Base-by-base conservation (phyloP, 192 early-diverging fungal genomes). In the Glomus cerebriforme region DNA sequence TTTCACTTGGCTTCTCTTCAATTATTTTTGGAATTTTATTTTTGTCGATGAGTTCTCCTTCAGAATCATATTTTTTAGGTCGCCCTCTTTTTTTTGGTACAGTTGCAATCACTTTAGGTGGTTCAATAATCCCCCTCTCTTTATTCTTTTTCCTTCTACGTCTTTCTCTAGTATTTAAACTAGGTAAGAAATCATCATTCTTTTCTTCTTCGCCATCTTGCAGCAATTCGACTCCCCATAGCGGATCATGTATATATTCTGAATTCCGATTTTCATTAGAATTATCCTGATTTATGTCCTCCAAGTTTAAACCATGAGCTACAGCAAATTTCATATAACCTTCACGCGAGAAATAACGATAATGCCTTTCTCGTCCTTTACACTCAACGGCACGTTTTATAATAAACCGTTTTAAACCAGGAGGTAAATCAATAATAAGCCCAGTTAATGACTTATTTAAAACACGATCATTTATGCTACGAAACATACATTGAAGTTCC, bases 331-430 rank as follows among this genome's bases (percentile, higher is more conserved):
- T 68, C 43, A 78, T 80, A 74, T 74, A 85, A 4, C 75, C 80
- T 15, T 83, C 80, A 4, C 81, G 64, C 1, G 90, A 83, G 59
- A 82, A 92, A 79, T 93, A 93, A 26, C 92, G 87, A 75, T 92
- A 92, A 15, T 88, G 86, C 7, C 89, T 78, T 70, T 91, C 89
- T 19, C 90, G 81, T 15, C 92, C 92, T 5, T 87, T 85, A 83
- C 91, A 91, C 79, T 93, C 92, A 22, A 83, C 81, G 13, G 83
- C 82, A 10, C 87, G 73, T 2, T 84, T 81, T 9, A 91, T 68
- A 12, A 80, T 49, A 35, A 83, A 79, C 12, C 43, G 65, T 32
- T 43, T 82, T 27, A n/a, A 58, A 5, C 35, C 75, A 24, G 76
- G 79, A 31, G 79, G 82, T 13, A 59, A 65, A 31, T 78, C 88